Evolutionary conservation across 306 rosid species (phyloP).

Genomic region (Corylus americana): DNA sequence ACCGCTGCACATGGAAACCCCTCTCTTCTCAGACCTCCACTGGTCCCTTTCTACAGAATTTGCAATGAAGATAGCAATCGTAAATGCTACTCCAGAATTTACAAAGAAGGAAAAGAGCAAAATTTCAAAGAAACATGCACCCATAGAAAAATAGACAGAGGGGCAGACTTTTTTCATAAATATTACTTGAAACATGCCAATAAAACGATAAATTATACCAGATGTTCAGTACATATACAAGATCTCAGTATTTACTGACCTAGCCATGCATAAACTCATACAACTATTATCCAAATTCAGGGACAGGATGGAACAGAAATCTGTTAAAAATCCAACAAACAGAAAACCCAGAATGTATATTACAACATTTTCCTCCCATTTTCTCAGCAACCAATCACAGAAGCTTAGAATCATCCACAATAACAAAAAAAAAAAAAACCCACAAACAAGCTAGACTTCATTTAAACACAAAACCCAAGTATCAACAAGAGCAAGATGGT

Average conservation of each 20-base stretch:
- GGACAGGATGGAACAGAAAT: constrained; percentile 32
- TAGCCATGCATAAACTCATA: constrained; percentile 15
- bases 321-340: constrained; percentile 35
- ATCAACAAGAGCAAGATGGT: background rate
- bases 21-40: constrained; percentile 12
- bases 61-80: constrained; percentile 10
- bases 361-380: background rate
- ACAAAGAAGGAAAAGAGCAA: constrained; percentile 24
- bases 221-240: constrained; percentile 17
- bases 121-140: constrained; percentile 22
- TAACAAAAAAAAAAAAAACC: background rate
- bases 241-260: background rate
- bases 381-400: background rate
- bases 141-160: constrained; percentile 15
- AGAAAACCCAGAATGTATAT: background rate
- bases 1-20: constrained; percentile 67
- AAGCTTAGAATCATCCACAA: background rate
- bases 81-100: constrained; percentile 22
- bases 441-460: background rate
- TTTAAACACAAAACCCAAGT: constrained; percentile 1
- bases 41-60: constrained; percentile 25
- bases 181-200: background rate
- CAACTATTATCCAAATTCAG: constrained; percentile 26
- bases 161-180: background rate
- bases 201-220: constrained; percentile 8